Conservation (phyloP, 2,329 filamentous ascomycete genomes). For the Colletotrichum tropicicola region DNA sequence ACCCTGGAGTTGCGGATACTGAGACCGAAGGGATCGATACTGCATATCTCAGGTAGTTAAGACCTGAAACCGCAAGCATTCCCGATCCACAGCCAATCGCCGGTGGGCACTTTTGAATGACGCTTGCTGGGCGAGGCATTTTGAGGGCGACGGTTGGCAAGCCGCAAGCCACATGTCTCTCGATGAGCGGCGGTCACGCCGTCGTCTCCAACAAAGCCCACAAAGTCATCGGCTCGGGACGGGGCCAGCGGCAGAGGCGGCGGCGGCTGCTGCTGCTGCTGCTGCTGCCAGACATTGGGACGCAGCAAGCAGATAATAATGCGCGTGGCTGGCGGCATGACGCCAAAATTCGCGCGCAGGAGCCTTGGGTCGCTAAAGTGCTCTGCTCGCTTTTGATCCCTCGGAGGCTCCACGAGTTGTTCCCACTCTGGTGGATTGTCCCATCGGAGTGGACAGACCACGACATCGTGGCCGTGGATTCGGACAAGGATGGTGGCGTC, state of each 20-base stretch:
- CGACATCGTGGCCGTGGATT: constrained; percentile 20
- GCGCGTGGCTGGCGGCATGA: constrained; percentile 24
- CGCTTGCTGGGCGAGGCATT: neutral
- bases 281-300: neutral
- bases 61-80: neutral
- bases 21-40: neutral
- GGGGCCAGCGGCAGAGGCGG: constrained; percentile 1
- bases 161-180: neutral
- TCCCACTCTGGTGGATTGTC: constrained; percentile 22
- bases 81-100: neutral
- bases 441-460: constrained; percentile 25
- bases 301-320: neutral
- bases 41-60: neutral
- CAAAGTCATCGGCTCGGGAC: neutral
- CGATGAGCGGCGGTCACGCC: neutral
- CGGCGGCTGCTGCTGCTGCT: neutral
- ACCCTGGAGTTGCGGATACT: neutral
- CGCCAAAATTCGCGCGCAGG: neutral
- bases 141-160: neutral
- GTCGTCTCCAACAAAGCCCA: neutral
- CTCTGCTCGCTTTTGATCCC: neutral
- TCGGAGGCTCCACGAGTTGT: constrained; percentile 7
- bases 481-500: constrained; percentile 13
- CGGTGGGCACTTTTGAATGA: constrained; percentile 2
- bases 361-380: neutral